phyloP scores from a whole-genome alignment of 1,284 basidiomycete genomes.

The Ceratobasidium sp. region DNA sequence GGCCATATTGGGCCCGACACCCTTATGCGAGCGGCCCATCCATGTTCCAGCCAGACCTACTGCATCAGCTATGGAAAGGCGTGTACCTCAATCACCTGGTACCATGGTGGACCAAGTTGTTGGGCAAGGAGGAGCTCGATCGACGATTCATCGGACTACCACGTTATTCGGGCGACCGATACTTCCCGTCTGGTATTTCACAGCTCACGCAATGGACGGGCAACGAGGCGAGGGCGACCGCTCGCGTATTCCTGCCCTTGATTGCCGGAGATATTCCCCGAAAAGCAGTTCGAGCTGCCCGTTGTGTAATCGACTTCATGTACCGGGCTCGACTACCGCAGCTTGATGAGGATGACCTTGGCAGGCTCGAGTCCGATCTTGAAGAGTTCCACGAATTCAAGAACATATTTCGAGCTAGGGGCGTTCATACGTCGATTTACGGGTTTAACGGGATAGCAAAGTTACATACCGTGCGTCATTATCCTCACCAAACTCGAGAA shows the following conservation, averaged over 20 bases:
- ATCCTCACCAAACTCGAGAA: slow-evolving; percentile 21
- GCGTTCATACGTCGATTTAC: slow-evolving; percentile 13
- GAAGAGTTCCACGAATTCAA: slow-evolving; percentile 48
- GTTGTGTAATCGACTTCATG: slow-evolving; percentile 58
- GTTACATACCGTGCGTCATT: slow-evolving; percentile 44
- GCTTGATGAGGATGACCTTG: slow-evolving; percentile 26
- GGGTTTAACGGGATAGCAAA: slow-evolving; percentile 51
- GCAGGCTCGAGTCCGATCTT: slow-evolving; percentile 40
- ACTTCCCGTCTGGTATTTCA: slow-evolving; percentile 42
- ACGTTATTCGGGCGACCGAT: slow-evolving; percentile 11
- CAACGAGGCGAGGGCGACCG: slow-evolving; percentile 42
- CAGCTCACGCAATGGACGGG: slow-evolving; percentile 41
- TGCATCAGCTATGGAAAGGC: slow-evolving; percentile 57
- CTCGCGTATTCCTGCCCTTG: slow-evolving; percentile 10
- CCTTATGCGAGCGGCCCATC: slow-evolving; percentile 6
- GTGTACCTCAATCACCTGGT: slow-evolving; percentile 53
- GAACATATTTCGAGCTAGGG: slow-evolving; percentile 44
- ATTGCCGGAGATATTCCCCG: neutral
- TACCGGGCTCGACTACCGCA: slow-evolving; percentile 45
- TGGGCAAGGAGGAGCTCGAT: slow-evolving; percentile 44
- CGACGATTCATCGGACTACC: slow-evolving; percentile 24
- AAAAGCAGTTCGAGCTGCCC: slow-evolving; percentile 47
- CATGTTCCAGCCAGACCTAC: slow-evolving; percentile 51
- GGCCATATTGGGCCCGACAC: slow-evolving; percentile 52
- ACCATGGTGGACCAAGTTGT: slow-evolving; percentile 46